A percentile compares a stretch with the other conserved stretches of the same genome.
Evolutionary conservation across 306 rosid species (phyloP).

Genomic region (Fagus crenata): DNA sequence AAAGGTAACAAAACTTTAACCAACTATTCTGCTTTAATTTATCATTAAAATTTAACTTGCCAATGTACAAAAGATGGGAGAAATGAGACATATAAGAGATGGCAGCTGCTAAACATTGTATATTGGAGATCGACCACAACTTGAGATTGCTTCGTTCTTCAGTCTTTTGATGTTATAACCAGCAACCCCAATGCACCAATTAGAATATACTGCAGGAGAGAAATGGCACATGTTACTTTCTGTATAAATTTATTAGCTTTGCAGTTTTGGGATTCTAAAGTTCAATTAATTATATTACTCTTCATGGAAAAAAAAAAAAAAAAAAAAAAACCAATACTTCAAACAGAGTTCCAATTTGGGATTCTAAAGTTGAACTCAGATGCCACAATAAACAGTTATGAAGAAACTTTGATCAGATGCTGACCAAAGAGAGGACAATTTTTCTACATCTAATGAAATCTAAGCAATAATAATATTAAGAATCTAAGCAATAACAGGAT

Average conservation of each 20-base stretch:
- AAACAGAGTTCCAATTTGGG: neutral
- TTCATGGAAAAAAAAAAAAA: too few relatives aligned
- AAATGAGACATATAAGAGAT: constrained; percentile 20
- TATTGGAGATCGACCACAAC: constrained; percentile 19
- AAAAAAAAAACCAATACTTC: neutral
- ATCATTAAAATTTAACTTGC: constrained; percentile 24
- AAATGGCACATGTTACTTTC: constrained; percentile 18
- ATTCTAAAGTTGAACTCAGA: neutral
- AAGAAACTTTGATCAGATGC: neutral
- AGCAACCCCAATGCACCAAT: constrained; percentile 78
- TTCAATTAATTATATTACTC: neutral
- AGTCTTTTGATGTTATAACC: constrained; percentile 73
- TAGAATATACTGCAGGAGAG: constrained; percentile 61
- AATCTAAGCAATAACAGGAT: too few relatives aligned
- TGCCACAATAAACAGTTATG: neutral
- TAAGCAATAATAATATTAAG: neutral
- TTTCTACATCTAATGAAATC: neutral
- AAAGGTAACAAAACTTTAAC: constrained; percentile 18
- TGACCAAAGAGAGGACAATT: neutral
- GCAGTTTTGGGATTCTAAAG: neutral
- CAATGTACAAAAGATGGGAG: constrained; percentile 5
- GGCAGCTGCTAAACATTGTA: constrained; percentile 12
- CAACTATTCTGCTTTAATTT: constrained; percentile 27
- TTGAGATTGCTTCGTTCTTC: constrained; percentile 26
- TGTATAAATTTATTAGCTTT: neutral